Percentiles rank a stretch among this genome's conserved stretches.
Conservation (phyloP, 306 rosid genomes). For the Leucaena leucocephala region DNA sequence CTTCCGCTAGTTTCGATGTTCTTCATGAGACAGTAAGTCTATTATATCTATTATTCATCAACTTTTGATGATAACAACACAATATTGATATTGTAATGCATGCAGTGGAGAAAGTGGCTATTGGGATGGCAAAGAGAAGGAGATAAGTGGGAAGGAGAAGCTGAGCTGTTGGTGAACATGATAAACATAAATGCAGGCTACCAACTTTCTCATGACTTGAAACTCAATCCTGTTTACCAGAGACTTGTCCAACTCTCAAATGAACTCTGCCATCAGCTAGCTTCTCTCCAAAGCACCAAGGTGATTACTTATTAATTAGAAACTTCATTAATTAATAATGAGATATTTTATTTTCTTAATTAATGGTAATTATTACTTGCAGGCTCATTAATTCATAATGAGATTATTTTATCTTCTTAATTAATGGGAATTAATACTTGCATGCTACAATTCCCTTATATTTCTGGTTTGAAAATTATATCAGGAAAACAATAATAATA, state of each 20-base stretch:
- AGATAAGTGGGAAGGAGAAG: conserved; percentile 49
- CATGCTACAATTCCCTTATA: conserved; percentile 8
- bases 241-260: conserved; percentile 49
- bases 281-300: conserved; percentile 39
- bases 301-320: conserved; percentile 20
- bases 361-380: not conserved
- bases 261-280: conserved; percentile 48
- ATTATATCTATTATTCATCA: not conserved
- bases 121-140: conserved; percentile 59
- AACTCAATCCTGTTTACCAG: conserved; percentile 37
- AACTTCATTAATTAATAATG: not conserved
- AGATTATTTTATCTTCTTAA: not conserved
- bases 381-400: not conserved
- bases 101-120: conserved; percentile 65
- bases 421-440: not conserved
- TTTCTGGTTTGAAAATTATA: not conserved
- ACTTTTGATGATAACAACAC: not conserved
- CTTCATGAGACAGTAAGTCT: conserved; percentile 13
- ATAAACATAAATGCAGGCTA: conserved; percentile 51
- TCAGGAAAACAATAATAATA: conserved; percentile 30
- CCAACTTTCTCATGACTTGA: conserved; percentile 31
- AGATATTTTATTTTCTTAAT: not conserved
- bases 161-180: conserved; percentile 52
- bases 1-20: not conserved
- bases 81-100: not conserved